Conservation (phyloP, 176 grass and related monocot species). For the Carex scoparia region DNA sequence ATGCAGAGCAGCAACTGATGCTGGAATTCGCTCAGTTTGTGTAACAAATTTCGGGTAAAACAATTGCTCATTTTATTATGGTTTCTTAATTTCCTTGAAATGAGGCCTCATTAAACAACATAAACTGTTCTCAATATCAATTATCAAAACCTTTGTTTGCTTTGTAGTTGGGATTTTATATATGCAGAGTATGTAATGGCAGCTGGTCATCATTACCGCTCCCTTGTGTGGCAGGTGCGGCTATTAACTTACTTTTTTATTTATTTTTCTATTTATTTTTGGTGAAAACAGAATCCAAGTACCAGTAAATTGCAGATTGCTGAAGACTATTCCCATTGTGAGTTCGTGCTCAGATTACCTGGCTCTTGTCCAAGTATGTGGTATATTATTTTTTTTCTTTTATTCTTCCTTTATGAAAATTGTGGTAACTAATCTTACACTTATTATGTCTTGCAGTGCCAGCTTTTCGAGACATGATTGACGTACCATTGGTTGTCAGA, state of each 20-base stretch:
- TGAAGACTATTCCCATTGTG: conserved; percentile 89
- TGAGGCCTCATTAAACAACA: not conserved
- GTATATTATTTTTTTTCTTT: conserved; percentile 4
- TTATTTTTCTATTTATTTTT: not conserved
- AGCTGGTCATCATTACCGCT: conserved; percentile 77
- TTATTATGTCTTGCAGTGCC: conserved; percentile 63
- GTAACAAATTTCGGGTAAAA: conserved; percentile 87
- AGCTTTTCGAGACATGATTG: conserved; percentile 87
- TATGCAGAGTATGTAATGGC: conserved; percentile 91
- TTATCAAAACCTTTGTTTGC: not conserved
- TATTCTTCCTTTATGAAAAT: conserved; percentile 3
- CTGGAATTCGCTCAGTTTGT: conserved; percentile 84
- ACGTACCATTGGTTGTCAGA: conserved; percentile 88
- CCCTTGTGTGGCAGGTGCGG: conserved; percentile 82
- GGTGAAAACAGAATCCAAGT: not conserved
- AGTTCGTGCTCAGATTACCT: conserved; percentile 87
- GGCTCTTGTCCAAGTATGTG: conserved; percentile 93
- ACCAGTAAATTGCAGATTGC: conserved; percentile 58
- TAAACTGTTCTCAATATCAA: not conserved
- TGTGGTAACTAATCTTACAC: conserved; percentile 17
- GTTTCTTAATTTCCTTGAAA: conserved; percentile 7
- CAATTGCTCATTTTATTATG: not conserved
- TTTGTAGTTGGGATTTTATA: conserved; percentile 96
- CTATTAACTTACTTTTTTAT: conserved; percentile 1
- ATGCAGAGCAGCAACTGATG: conserved; percentile 81